A percentile compares a stretch with the other conserved stretches of the same genome.
Evolutionary conservation across 345 rosid species (phyloP).

Genomic region (Orychophragmus violaceus): DNA sequence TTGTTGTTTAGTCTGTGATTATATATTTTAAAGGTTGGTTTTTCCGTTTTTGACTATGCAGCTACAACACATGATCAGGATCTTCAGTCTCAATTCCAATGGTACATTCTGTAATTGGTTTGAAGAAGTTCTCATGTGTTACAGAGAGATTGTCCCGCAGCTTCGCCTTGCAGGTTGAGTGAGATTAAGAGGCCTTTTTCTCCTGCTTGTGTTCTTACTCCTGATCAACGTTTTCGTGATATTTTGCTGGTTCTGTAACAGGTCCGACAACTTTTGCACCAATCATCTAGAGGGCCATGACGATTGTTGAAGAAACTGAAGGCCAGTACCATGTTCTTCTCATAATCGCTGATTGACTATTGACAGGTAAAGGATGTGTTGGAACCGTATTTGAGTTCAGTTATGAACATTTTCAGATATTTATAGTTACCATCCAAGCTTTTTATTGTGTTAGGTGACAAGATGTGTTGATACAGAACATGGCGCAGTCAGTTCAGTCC

Average conservation of each 20-base stretch:
- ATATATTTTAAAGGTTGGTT: slow-evolving; percentile 3
- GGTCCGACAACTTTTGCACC: slow-evolving; percentile 97
- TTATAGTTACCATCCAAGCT: not conserved
- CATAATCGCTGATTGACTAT: slow-evolving; percentile 92
- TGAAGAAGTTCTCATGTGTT: slow-evolving; percentile 74
- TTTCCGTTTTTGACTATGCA: slow-evolving; percentile 26
- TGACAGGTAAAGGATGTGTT: slow-evolving; percentile 81
- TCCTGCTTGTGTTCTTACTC: not conserved
- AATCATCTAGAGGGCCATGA: slow-evolving; percentile 68
- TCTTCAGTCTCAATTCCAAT: slow-evolving; percentile 65
- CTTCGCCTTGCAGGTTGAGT: slow-evolving; percentile 73
- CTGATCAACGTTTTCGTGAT: slow-evolving; percentile 5
- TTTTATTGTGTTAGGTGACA: slow-evolving; percentile 61
- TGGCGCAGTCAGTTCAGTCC: slow-evolving; percentile 66
- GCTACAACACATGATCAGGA: slow-evolving; percentile 95
- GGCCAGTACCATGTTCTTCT: slow-evolving; percentile 90
- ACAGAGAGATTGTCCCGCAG: slow-evolving; percentile 71
- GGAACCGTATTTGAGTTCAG: not conserved
- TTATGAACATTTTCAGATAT: not conserved
- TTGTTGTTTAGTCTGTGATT: not conserved
- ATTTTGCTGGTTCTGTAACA: slow-evolving; percentile 17
- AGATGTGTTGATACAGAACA: slow-evolving; percentile 64
- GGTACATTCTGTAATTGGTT: slow-evolving; percentile 71
- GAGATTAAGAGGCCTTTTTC: not conserved
- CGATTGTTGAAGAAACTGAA: slow-evolving; percentile 80